A percentile compares a stretch with the other conserved stretches of the same genome.
These are phyloP conservation scores for Neonectria ditissima DNA, from an alignment of 2,329 filamentous ascomycete species.

Conservation along the genomic window DNA sequence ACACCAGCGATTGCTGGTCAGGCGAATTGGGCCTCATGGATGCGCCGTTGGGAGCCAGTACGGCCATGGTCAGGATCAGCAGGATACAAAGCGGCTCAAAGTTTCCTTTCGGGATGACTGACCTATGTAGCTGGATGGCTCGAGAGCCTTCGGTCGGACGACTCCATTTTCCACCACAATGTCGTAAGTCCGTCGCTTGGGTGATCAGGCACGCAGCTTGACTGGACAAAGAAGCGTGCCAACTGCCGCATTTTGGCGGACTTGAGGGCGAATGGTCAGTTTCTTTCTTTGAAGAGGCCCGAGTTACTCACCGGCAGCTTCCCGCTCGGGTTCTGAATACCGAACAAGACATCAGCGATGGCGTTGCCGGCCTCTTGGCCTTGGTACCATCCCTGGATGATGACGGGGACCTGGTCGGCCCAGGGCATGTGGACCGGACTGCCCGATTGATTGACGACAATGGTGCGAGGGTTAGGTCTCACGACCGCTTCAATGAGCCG, in stretches of 20 bases:
- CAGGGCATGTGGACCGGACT: constrained; percentile 71
- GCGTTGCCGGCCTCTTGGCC: constrained; percentile 80
- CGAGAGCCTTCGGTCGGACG: too few relatives aligned
- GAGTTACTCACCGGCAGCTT: constrained; percentile 68
- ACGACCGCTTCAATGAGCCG: constrained; percentile 72
- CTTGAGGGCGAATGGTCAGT: constrained; percentile 45
- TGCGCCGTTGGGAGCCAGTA: neutral
- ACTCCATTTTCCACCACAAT: too few relatives aligned
- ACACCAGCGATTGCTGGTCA: neutral
- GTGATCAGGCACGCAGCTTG: too few relatives aligned
- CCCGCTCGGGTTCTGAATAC: constrained; percentile 74
- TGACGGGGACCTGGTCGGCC: constrained; percentile 71
- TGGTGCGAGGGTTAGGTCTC: constrained; percentile 71
- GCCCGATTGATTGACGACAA: constrained; percentile 69
- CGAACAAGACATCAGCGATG: constrained; percentile 75
- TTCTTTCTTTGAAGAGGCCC: neutral
- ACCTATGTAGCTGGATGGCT: too few relatives aligned
- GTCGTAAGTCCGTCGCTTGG: too few relatives aligned
- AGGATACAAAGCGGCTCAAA: too few relatives aligned
- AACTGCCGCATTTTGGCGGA: too few relatives aligned
- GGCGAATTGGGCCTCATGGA: neutral
- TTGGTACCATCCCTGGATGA: constrained; percentile 65
- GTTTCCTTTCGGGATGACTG: too few relatives aligned
- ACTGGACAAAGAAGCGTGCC: too few relatives aligned
- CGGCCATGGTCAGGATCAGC: too few relatives aligned